Conservation (phyloP, 768 basidiomycete species). For the Boletus eberwhitei region DNA sequence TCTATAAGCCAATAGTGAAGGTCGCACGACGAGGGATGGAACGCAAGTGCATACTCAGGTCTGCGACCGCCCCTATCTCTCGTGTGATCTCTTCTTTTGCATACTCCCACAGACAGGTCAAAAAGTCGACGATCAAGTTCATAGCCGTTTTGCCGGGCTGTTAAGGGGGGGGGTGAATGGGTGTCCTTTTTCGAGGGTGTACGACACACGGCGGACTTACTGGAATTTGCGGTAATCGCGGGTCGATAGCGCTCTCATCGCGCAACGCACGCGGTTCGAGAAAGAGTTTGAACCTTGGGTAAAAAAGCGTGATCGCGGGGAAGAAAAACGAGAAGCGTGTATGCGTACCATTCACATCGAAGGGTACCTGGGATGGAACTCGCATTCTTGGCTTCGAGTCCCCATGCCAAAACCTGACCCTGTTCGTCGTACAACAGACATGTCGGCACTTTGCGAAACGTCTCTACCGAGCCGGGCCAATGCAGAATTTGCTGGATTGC, state of each 20-base stretch:
- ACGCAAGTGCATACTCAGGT: slow-evolving; percentile 58
- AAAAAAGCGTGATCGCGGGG: neutral
- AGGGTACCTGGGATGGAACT: slow-evolving; percentile 61
- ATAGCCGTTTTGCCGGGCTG: slow-evolving; percentile 73
- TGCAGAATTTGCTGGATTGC: slow-evolving; percentile 79
- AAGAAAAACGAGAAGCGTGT: neutral
- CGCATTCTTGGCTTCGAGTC: slow-evolving; percentile 82
- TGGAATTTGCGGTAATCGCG: slow-evolving; percentile 74
- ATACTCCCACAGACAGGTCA: slow-evolving; percentile 82
- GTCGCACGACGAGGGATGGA: neutral
- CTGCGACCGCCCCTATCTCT: slow-evolving; percentile 82
- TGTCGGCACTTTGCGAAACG: slow-evolving; percentile 83
- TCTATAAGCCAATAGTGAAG: slow-evolving; percentile 41
- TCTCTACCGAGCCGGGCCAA: slow-evolving; percentile 86
- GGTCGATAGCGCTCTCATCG: slow-evolving; percentile 67
- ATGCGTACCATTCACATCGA: slow-evolving; percentile 50
- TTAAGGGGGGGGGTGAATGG: slow-evolving; percentile 1
- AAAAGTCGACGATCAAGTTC: slow-evolving; percentile 81
- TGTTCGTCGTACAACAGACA: slow-evolving; percentile 77
- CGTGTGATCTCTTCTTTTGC: slow-evolving; percentile 83
- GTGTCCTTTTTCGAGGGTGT: neutral
- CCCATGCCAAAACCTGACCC: slow-evolving; percentile 79
- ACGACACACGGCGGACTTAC: slow-evolving; percentile 40
- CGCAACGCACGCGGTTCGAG: slow-evolving; percentile 79
- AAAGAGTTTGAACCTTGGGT: slow-evolving; percentile 82